These are phyloP conservation scores for Stagonosporopsis chrysanthemi DNA, from an alignment of 2,329 filamentous ascomycete species.

Conservation along the genomic window DNA sequence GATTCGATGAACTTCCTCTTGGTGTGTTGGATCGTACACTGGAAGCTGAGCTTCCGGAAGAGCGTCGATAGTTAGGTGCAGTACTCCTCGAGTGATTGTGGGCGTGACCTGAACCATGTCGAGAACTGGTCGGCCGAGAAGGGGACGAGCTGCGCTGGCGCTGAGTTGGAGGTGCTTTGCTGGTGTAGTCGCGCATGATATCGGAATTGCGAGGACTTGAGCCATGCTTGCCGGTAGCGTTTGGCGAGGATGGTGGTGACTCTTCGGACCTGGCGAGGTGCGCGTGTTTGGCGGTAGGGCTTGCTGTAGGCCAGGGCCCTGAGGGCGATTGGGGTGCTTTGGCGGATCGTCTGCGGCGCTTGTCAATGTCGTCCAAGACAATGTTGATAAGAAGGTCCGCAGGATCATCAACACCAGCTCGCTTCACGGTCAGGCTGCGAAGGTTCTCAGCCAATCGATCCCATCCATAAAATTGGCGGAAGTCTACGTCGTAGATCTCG, in stretches of 20 bases:
- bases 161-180: constrained; percentile 41
- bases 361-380: constrained; percentile 95
- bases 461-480: constrained; percentile 97
- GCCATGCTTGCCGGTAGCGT: constrained; percentile 53
- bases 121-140: constrained; percentile 75
- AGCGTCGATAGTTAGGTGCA: constrained; percentile 77
- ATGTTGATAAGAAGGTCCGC: constrained; percentile 90
- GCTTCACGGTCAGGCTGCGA: constrained; percentile 85
- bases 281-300: constrained; percentile 68
- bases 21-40: constrained; percentile 64
- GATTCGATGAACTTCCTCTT: constrained; percentile 77
- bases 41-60: constrained; percentile 93
- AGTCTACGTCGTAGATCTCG: constrained; percentile 95
- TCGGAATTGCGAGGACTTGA: constrained; percentile 57
- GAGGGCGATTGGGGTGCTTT: constrained; percentile 85
- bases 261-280: constrained; percentile 74
- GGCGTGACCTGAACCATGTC: constrained; percentile 70
- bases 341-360: constrained; percentile 83
- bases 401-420: constrained; percentile 86
- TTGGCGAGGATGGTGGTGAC: constrained; percentile 61
- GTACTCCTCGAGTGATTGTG: constrained; percentile 69
- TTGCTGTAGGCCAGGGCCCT: constrained; percentile 69
- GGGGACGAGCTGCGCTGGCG: constrained; percentile 82
- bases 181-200: constrained; percentile 66
- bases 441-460: constrained; percentile 91